Conservation (phyloP, 176 grass and related monocot species). For the Oryza glumipatula region DNA sequence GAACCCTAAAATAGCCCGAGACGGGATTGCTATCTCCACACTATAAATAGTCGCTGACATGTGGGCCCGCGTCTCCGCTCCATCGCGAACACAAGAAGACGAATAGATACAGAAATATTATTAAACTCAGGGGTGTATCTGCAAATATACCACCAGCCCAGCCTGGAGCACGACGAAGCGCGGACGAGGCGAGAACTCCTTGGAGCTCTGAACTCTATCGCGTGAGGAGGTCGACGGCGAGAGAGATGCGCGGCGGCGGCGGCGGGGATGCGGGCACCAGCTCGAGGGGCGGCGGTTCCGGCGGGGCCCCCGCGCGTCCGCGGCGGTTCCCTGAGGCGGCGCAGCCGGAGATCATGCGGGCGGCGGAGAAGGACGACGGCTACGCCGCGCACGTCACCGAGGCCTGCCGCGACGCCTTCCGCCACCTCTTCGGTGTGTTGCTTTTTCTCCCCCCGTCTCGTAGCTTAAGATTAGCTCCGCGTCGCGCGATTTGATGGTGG, state of each 20-base stretch:
- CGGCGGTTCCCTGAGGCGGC: slow-evolving; percentile 72
- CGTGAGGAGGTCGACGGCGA: slow-evolving; percentile 9
- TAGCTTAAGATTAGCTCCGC: background rate
- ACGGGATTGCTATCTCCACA: background rate
- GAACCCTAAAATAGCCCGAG: slow-evolving; percentile 32
- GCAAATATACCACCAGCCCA: background rate
- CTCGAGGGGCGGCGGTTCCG: slow-evolving; percentile 32
- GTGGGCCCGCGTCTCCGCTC: background rate
- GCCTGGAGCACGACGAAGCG: background rate
- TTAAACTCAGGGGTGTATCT: background rate
- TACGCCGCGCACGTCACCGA: slow-evolving; percentile 91
- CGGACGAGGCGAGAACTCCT: background rate
- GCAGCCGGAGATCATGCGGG: slow-evolving; percentile 97
- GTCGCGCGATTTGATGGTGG: slow-evolving; percentile 4
- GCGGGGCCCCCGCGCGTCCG: background rate
- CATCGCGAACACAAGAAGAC: background rate
- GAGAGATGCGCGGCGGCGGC: slow-evolving; percentile 40
- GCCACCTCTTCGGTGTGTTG: slow-evolving; percentile 67
- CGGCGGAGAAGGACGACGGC: slow-evolving; percentile 95
- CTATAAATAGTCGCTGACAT: background rate
- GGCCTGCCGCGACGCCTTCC: slow-evolving; percentile 93
- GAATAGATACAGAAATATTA: background rate
- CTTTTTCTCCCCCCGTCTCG: background rate
- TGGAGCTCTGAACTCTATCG: slow-evolving; percentile 30
- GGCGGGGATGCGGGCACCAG: slow-evolving; percentile 66